Conservation (phyloP, 805 yeast genomes). For the Saccharomycopsis oosterbeekiorum region DNA sequence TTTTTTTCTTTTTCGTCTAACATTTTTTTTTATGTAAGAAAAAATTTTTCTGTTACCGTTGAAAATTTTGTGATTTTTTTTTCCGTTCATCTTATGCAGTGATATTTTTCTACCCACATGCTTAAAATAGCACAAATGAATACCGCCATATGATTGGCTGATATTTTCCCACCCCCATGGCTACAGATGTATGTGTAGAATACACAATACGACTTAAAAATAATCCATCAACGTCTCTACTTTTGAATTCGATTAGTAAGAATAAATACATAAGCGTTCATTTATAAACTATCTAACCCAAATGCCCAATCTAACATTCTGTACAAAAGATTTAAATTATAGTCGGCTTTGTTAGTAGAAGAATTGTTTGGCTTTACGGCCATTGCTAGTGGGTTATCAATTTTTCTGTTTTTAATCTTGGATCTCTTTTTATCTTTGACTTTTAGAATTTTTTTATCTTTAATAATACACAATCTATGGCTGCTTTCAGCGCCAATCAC, state of each 20-base stretch:
- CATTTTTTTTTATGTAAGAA: background rate
- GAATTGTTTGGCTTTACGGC: background rate
- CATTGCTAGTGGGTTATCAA: background rate
- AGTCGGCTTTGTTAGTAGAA: background rate
- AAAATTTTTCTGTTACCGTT: background rate
- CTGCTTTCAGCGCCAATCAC: background rate
- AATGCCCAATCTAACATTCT: constrained; percentile 17
- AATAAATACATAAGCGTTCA: background rate
- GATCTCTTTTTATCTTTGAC: constrained; percentile 7
- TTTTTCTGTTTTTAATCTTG: constrained; percentile 3
- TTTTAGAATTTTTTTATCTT: constrained; percentile 11
- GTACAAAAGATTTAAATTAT: background rate
- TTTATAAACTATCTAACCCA: constrained; percentile 13
- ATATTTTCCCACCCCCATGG: background rate
- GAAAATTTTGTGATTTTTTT: background rate
- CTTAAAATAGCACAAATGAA: background rate
- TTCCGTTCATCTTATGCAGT: background rate
- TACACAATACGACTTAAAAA: background rate
- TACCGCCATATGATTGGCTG: background rate
- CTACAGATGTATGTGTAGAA: no score
- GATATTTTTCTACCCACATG: no score
- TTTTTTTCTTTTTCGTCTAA: background rate
- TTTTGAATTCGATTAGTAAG: background rate
- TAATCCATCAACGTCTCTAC: no score
- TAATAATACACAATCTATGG: constrained; percentile 6